Evolutionary conservation across 2,329 filamentous ascomycete species (phyloP).

Genomic region (Zymoseptoria ardabiliae): DNA sequence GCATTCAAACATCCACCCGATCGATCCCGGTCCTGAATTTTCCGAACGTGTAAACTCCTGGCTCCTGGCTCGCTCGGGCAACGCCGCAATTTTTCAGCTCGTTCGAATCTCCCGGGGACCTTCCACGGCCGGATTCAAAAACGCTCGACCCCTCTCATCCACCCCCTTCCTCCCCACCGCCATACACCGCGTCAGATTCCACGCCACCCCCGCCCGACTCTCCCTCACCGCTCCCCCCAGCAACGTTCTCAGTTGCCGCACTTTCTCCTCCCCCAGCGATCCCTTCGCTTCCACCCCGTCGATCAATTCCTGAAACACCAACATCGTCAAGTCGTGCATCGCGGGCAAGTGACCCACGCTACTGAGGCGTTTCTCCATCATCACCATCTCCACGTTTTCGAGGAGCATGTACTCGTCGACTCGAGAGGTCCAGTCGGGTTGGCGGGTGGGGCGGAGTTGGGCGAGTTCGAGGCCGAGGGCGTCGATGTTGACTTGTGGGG

Average conservation of each 20-base stretch:
- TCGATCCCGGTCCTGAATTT: too few relatives aligned
- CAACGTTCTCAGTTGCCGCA: constrained; percentile 8
- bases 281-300: constrained; percentile 15
- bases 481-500: constrained; percentile 13
- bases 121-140: neutral
- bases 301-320: constrained; percentile 18
- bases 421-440: constrained; percentile 11
- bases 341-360: constrained; percentile 12
- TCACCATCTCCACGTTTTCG: constrained; percentile 13
- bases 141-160: constrained; percentile 7
- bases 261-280: constrained; percentile 10
- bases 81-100: too few relatives aligned
- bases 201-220: constrained; percentile 15
- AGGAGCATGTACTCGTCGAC: constrained; percentile 16
- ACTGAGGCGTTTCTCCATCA: constrained; percentile 15
- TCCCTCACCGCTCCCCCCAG: constrained; percentile 15
- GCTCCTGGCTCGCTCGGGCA: too few relatives aligned
- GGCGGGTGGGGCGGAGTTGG: constrained; percentile 12
- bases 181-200: constrained; percentile 19
- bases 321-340: constrained; percentile 16
- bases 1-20: too few relatives aligned
- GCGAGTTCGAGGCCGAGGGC: constrained; percentile 16
- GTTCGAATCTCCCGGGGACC: too few relatives aligned
- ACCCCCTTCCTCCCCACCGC: constrained; percentile 12
- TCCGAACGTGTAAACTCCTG: too few relatives aligned